These are phyloP conservation scores for Aspergillus arachidicola DNA, from an alignment of 2,329 filamentous ascomycete genomes.

Conservation along the genomic window DNA sequence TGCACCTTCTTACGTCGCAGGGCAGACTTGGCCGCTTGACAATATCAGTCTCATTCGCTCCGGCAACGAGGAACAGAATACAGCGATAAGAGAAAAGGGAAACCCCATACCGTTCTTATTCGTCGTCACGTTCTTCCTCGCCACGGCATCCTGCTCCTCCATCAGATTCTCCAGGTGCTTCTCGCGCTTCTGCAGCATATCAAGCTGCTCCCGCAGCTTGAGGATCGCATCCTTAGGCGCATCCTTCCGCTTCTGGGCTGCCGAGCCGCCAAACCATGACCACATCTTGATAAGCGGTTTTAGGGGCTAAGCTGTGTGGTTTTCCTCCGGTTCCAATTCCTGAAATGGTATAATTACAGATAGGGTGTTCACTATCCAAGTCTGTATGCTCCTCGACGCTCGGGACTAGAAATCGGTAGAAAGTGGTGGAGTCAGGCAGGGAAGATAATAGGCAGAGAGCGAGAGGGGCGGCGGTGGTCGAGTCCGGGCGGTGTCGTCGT, in stretches of 20 bases:
- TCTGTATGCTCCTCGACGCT: not conserved
- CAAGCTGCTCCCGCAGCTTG: slow-evolving; percentile 80
- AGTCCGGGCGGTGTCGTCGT: not conserved
- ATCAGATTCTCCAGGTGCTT: slow-evolving; percentile 89
- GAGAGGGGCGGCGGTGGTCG: not conserved
- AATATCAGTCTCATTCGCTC: slow-evolving; percentile 4
- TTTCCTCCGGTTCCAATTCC: not conserved
- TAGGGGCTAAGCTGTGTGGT: not conserved
- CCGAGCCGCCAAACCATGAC: slow-evolving; percentile 89
- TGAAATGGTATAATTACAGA: not conserved
- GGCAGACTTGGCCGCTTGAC: slow-evolving; percentile 81
- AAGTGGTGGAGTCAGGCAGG: slow-evolving; percentile 9
- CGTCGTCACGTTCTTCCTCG: slow-evolving; percentile 80
- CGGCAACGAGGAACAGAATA: not conserved
- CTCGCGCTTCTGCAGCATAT: slow-evolving; percentile 97
- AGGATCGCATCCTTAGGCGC: slow-evolving; percentile 96
- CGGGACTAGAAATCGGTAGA: slow-evolving; percentile 11
- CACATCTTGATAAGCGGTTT: slow-evolving; percentile 54
- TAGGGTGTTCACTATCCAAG: slow-evolving; percentile 4
- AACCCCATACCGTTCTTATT: slow-evolving; percentile 82
- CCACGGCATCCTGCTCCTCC: slow-evolving; percentile 85
- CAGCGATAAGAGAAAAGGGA: not conserved
- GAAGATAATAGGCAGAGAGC: slow-evolving; percentile 5
- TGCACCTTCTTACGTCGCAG: slow-evolving; percentile 92
- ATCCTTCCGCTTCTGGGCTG: slow-evolving; percentile 85